phyloP scores from a whole-genome alignment of 371 early-diverging fungal genomes.

The Batkoa obscura region DNA sequence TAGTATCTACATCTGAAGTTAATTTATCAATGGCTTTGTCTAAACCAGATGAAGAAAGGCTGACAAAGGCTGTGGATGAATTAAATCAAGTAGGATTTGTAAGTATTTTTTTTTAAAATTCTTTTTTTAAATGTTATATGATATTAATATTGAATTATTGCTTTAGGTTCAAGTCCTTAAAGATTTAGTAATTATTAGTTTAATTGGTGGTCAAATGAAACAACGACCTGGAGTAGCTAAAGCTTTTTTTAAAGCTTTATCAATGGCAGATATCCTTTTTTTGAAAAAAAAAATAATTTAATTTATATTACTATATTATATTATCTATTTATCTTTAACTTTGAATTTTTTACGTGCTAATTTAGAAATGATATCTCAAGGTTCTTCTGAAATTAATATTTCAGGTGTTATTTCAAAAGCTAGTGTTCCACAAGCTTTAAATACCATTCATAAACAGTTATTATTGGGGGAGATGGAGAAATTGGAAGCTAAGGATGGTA shows the following conservation, averaged over 20 bases:
- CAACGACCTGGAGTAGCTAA: constrained; percentile 88
- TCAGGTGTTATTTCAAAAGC: constrained; percentile 75
- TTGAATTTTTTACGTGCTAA: too few relatives aligned
- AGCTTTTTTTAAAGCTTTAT: constrained; percentile 78
- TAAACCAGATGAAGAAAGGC: constrained; percentile 25
- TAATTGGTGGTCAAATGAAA: constrained; percentile 90
- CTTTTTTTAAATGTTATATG: background rate
- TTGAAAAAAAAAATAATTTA: too few relatives aligned
- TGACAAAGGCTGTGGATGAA: constrained; percentile 35
- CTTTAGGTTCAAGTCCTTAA: constrained; percentile 38
- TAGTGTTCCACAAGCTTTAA: constrained; percentile 49
- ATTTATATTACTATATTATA: too few relatives aligned
- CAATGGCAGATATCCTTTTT: too few relatives aligned
- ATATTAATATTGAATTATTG: too few relatives aligned
- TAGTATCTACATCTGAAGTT: constrained; percentile 89
- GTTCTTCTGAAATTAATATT: constrained; percentile 91
- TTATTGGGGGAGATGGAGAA: too few relatives aligned
- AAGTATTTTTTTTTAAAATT: constrained; percentile 19
- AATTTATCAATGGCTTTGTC: constrained; percentile 85
- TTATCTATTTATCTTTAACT: too few relatives aligned
- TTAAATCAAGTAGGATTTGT: constrained; percentile 45
- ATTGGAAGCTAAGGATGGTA: too few relatives aligned
- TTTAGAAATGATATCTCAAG: constrained; percentile 97
- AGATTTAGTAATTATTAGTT: constrained; percentile 81
- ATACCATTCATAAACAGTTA: constrained; percentile 80